Percentiles rank a stretch among this genome's conserved stretches.
These are phyloP conservation scores for Geranium rotundifolium DNA, from an alignment of 345 rosid genomes.

Conservation along the genomic window DNA sequence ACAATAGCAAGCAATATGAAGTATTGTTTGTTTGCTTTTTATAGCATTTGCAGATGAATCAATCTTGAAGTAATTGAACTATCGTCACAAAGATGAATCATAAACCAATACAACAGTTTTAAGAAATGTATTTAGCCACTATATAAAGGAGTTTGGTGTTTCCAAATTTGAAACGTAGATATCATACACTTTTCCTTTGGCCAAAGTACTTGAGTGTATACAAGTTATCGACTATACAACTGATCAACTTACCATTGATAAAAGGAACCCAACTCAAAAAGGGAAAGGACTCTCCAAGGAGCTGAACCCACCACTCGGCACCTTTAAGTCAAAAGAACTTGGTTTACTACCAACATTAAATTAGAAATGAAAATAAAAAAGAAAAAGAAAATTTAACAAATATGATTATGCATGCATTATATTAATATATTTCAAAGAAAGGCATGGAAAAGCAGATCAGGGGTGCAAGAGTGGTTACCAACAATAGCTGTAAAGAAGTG, in stretches of 20 bases:
- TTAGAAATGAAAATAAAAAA: constrained; percentile 5
- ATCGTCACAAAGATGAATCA: background rate
- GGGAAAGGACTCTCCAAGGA: constrained; percentile 55
- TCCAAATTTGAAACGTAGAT: background rate
- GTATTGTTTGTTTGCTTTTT: background rate
- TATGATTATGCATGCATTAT: background rate
- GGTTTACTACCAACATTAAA: background rate
- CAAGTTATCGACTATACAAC: background rate
- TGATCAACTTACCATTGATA: constrained; percentile 41
- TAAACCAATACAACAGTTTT: background rate
- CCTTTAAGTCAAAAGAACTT: constrained; percentile 31
- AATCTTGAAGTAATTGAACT: background rate
- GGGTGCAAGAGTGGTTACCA: constrained; percentile 38
- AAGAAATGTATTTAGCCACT: background rate
- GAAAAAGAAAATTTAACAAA: background rate
- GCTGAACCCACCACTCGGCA: constrained; percentile 89
- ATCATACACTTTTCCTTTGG: background rate
- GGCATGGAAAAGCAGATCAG: background rate
- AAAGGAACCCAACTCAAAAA: constrained; percentile 73
- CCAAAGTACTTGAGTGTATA: background rate
- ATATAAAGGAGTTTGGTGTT: background rate
- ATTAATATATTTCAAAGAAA: background rate
- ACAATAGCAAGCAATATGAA: background rate
- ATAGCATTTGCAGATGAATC: background rate
- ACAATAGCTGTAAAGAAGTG: constrained; percentile 79